Conservation (phyloP, 148 eudicot genomes). For the Rhododendron molle region DNA sequence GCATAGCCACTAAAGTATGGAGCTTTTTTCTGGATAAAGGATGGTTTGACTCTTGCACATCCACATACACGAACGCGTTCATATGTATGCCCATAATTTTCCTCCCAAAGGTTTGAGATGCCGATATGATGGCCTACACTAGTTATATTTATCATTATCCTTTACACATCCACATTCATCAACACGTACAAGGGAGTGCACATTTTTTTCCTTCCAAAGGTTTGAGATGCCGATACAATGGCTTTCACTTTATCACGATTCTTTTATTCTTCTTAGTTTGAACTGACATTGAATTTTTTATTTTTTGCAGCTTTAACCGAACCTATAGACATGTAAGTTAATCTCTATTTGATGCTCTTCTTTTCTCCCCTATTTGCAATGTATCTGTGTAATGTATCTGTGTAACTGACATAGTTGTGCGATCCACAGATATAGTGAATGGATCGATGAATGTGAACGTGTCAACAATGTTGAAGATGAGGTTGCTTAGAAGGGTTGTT, state of each 20-base stretch:
- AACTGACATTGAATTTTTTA: conserved; percentile 8
- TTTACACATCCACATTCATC: not conserved
- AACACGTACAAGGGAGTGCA: conserved; percentile 11
- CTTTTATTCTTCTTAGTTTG: not conserved
- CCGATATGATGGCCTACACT: not conserved
- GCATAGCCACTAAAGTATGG: not conserved
- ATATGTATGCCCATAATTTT: conserved; percentile 7
- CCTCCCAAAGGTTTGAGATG: not conserved
- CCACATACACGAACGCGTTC: not conserved
- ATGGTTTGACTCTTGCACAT: not conserved
- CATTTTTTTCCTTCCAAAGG: not conserved
- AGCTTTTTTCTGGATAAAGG: not conserved
- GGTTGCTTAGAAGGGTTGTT: conserved; percentile 20
- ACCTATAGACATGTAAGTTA: conserved; percentile 84
- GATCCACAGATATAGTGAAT: conserved; percentile 80
- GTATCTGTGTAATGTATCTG: not conserved
- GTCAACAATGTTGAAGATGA: conserved; percentile 77
- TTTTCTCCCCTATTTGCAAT: too few species aligned
- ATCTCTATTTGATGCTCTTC: not conserved
- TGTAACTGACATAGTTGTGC: not conserved
- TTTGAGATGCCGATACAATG: not conserved
- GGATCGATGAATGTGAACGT: conserved; percentile 99
- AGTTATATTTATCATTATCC: not conserved
- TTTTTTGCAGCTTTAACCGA: conserved; percentile 73
- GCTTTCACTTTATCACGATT: not conserved